Base-by-base conservation (phyloP, 108 stramenopile species). In the Pelagomonas calceolata region DNA sequence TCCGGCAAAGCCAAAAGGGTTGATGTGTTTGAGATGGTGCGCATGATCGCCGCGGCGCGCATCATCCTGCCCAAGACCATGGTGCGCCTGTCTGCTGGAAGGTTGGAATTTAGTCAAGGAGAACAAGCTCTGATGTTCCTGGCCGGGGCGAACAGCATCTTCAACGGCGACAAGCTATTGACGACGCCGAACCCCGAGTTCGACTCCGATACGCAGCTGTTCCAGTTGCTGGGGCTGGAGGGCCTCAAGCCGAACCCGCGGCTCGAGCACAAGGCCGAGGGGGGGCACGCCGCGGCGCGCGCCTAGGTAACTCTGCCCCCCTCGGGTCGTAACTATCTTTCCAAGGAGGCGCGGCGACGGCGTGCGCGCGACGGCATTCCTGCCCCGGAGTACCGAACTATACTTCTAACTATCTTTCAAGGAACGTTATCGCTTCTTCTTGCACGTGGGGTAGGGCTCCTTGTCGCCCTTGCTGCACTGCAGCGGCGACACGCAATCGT, bases 111-210 rank as follows among this genome's bases (percentile, higher is more conserved):
- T 76, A 87, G 87, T 64, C 85, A 95, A 72, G 92, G 92, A 34
- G 96, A 95, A 72, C 94, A 97, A 81, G 95, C 79, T 72, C 73
- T 97, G 65, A 95, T 97, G 94, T 97, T 97, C 85, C 89, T 91
- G 78, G 94, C 94, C 16, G 96, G 96, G 30, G 96, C 96, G 46
- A 97, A 97, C 82, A 94, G 92, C 64, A 97, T 97, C 73, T 97
- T 97, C 78, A 97, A 93, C 70, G 96, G 96, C 21, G 96, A 97
- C 79, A 93, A 90, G 80, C 85, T 97, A 51, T 80, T 97, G 65
- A 97, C 96, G 15, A 95, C 96, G 1, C 79, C 82, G 73, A 97
- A 97, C 81, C 94, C 94, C 1, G 93, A 89, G 70, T 95, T 97
- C 75, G 89, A 92, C 67, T 85, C 82, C 35, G 96, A 97, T 74